phyloP scores from a whole-genome alignment of 23 red algal genomes.

The Gracilaria gracilis region DNA sequence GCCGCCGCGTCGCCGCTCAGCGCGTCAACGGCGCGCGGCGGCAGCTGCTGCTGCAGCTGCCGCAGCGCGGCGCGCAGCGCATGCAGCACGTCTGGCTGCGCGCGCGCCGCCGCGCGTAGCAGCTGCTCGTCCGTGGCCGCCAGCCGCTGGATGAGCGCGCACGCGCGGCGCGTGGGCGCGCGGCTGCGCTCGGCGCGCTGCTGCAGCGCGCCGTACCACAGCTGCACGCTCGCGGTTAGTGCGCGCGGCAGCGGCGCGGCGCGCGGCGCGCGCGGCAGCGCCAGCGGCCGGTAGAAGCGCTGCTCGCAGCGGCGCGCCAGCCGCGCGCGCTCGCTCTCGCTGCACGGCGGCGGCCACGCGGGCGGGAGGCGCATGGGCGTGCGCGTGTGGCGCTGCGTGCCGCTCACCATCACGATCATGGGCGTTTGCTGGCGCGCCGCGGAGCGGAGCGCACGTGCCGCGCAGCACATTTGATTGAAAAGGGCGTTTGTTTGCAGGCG shows the following conservation, averaged over 20 bases:
- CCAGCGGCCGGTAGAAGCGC: background rate
- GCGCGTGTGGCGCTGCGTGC: no score
- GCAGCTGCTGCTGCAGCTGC: background rate
- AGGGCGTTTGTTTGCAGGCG: no score
- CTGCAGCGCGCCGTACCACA: background rate
- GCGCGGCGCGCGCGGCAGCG: background rate
- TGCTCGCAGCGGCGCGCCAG: no score
- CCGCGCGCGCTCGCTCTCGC: no score
- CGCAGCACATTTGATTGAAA: no score
- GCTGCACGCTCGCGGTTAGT: background rate
- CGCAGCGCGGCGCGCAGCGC: background rate
- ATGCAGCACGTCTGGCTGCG: background rate
- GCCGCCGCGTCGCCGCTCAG: no score
- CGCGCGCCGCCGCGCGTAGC: background rate
- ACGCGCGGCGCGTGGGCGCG: background rate
- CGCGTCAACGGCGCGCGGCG: no score
- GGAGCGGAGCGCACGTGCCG: background rate
- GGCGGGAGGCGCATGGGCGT: no score
- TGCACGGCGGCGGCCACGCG: no score
- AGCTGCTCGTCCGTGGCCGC: background rate
- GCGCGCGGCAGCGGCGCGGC: no score
- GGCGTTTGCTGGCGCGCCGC: no score
- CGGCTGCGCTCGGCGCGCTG: background rate
- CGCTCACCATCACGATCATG: no score
- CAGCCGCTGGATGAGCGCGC: background rate